Percentiles rank a stretch among this genome's conserved stretches.
Evolutionary conservation across 169 alveolate species (phyloP).

Genomic region (Plasmodium malariae): DNA sequence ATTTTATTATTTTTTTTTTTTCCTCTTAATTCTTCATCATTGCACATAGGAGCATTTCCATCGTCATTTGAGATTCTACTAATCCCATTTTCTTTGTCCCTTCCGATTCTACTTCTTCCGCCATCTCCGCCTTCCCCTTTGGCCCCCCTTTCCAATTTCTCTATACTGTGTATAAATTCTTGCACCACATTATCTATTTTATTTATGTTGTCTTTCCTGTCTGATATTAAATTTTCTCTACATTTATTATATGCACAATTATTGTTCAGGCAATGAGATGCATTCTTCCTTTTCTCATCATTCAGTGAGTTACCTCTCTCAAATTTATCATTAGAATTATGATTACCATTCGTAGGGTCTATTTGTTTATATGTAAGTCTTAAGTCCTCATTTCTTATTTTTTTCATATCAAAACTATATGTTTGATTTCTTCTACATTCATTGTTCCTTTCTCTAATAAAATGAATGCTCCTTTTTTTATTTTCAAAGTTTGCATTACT

Average conservation of each 20-base stretch:
- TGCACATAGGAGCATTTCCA: too few species aligned
- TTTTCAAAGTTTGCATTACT: too few species aligned
- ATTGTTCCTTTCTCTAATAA: too few species aligned
- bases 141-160: not conserved
- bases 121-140: not conserved
- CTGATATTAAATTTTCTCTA: not conserved
- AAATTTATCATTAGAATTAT: not conserved
- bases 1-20: too few species aligned
- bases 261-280: too few species aligned
- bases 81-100: not conserved
- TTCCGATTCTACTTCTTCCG: not conserved
- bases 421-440: too few species aligned
- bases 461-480: too few species aligned
- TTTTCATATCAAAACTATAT: too few species aligned
- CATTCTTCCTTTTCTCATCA: too few species aligned
- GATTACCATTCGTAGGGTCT: not conserved
- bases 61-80: not conserved
- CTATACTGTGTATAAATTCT: not conserved
- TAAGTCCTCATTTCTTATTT: not conserved
- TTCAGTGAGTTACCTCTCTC: too few species aligned
- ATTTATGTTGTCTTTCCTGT: not conserved
- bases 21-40: too few species aligned
- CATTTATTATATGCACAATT: too few species aligned
- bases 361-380: not conserved
- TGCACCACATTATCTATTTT: constrained; percentile 8